Evolutionary conservation across 228 moss, liverwort and hornwort species (phyloP), one percentile per base, ranked within the genome.

Genomic region (Sphagnum magellanicum): DNA sequence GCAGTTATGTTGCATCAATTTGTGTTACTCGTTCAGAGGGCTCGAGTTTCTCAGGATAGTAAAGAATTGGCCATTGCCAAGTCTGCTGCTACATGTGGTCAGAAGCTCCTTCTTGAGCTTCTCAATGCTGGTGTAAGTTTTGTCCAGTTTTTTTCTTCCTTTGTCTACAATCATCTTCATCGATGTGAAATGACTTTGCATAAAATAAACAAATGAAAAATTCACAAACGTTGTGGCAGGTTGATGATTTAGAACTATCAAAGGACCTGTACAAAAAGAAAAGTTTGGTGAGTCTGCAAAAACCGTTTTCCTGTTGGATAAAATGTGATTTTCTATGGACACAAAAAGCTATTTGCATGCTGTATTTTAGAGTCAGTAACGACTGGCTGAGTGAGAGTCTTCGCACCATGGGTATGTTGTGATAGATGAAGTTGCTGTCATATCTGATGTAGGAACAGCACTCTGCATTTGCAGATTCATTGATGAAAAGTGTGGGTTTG

Each of bases 1-100:
- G 90, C 92, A 52, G 74, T 88, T 68, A 90, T 94, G 94, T 78
- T 91, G 59, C 81, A 92, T 75, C 67, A 90, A 73, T 66, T 90
- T 59, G 83, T 88, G 67, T 75, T 72, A 75, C 50, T 86, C 65
- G 77, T 81, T 59, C 78, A 84, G 71, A 59, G 70, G 48, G 65
- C 79, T 75, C 67, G 74, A 51, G 60, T 66, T 16, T 73, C 68
- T 51, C 51, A 67, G 46, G 68, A 74, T 66, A 60, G 49, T 15
- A 50, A 70, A 61, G 59, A 51, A 63, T 32, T 69, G 59, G 68
- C 71, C 52, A 71, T 66, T 76, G 79, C 52, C 61, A 74, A 76
- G 59, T 68, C 75, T 72, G 83, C 74, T 73, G 67, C 72, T 63
- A 76, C 74, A 66, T 95, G 88, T 77, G 91, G 94, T 65, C 87